Evolutionary conservation across 805 yeast species (phyloP).

Genomic region (Monosporozyma yasuniensis): DNA sequence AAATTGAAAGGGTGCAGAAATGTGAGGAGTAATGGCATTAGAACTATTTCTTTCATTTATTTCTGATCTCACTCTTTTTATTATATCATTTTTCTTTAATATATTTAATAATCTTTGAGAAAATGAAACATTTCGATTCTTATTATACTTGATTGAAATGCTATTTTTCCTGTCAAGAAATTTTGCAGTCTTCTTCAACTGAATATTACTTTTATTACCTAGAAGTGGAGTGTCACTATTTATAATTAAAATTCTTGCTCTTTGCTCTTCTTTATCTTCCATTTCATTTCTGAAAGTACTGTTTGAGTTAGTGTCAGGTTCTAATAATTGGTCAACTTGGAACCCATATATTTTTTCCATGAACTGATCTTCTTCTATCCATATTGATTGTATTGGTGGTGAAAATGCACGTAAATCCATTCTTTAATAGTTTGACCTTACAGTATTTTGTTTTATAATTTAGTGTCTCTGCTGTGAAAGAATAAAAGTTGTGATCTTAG

Average conservation of each 20-base stretch:
- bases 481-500: too few relatives aligned
- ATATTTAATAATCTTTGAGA: constrained; percentile 16
- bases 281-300: constrained; percentile 2
- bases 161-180: not conserved
- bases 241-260: constrained; percentile 13
- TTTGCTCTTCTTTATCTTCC: not conserved
- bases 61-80: constrained; percentile 7
- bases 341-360: constrained; percentile 29
- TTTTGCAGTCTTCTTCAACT: not conserved
- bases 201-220: constrained; percentile 9
- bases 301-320: not conserved
- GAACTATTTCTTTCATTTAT: not conserved
- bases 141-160: not conserved
- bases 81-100: constrained; percentile 17
- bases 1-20: constrained; percentile 34
- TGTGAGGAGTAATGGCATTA: constrained; percentile 7
- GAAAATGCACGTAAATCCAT: constrained; percentile 3
- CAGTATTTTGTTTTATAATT: too few relatives aligned
- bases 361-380: constrained; percentile 35
- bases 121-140: constrained; percentile 7
- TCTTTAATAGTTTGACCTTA: not conserved
- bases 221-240: constrained; percentile 23
- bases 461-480: too few relatives aligned
- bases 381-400: constrained; percentile 34
- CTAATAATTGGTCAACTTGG: constrained; percentile 11